These are phyloP conservation scores for Fusarium longipes DNA, from an alignment of 2,329 filamentous ascomycete genomes.

Conservation along the genomic window DNA sequence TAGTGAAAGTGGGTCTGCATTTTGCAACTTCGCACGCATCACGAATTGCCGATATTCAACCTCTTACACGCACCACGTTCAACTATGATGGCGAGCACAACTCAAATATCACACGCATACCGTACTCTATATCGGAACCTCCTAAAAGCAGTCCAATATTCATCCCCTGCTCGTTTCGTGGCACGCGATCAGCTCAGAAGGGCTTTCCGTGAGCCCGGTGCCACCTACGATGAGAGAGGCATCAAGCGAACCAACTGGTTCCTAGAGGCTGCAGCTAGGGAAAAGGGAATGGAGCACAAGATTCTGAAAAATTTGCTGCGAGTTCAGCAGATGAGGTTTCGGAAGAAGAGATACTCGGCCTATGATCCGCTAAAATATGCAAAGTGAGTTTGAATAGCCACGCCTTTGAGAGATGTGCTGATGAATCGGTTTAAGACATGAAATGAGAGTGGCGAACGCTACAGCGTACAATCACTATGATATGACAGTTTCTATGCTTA, in stretches of 20 bases:
- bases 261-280: constrained; percentile 70
- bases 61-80: not conserved
- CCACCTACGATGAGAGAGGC: constrained; percentile 61
- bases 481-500: constrained; percentile 77
- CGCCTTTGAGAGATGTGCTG: not conserved
- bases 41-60: not conserved
- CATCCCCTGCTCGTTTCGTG: constrained; percentile 73
- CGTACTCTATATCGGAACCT: constrained; percentile 74
- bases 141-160: constrained; percentile 78
- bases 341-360: constrained; percentile 13
- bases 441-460: constrained; percentile 35
- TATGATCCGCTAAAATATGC: constrained; percentile 34
- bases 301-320: constrained; percentile 75
- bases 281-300: constrained; percentile 75
- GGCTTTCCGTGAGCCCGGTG: constrained; percentile 65
- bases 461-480: constrained; percentile 71
- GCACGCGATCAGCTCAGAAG: constrained; percentile 68
- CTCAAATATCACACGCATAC: constrained; percentile 72
- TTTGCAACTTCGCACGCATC: not conserved
- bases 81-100: constrained; percentile 40
- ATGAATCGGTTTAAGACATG: constrained; percentile 26
- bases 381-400: constrained; percentile 39
- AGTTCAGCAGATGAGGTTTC: constrained; percentile 40
- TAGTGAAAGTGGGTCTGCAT: constrained; percentile 28
- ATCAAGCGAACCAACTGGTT: constrained; percentile 77